Conservation (phyloP, 1,139 yeast genomes). For the Lodderomyces orthopsilosis region DNA sequence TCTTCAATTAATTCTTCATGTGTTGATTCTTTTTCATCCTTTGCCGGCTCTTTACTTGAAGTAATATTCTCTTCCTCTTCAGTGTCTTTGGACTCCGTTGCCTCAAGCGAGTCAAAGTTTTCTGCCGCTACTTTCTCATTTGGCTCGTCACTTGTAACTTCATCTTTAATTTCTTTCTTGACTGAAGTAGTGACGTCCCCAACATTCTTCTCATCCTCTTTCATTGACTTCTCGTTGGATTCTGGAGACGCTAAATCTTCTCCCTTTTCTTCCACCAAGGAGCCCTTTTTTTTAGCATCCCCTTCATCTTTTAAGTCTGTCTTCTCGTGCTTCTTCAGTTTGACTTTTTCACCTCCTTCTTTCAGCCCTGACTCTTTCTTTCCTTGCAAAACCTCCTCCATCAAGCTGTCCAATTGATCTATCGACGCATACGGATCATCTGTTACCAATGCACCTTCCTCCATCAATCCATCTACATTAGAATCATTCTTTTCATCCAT, state of each 20-base stretch:
- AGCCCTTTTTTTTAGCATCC: constrained; percentile 1
- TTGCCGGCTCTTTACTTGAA: constrained; percentile 5
- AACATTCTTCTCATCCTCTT: not conserved
- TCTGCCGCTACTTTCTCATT: no score
- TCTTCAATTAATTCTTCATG: constrained; percentile 11
- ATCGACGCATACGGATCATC: constrained; percentile 47
- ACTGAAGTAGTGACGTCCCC: not conserved
- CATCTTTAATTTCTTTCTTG: not conserved
- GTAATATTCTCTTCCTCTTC: constrained; percentile 1
- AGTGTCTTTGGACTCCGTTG: not conserved
- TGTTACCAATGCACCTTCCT: constrained; percentile 46
- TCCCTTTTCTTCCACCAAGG: constrained; percentile 1
- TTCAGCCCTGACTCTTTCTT: no score
- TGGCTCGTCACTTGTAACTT: no score
- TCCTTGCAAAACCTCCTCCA: constrained; percentile 36
- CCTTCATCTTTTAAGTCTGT: constrained; percentile 1
- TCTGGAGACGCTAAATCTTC: not conserved
- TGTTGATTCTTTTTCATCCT: not conserved
- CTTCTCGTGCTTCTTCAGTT: not conserved
- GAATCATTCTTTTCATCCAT: constrained; percentile 48
- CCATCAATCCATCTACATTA: constrained; percentile 35
- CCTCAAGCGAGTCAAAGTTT: not conserved
- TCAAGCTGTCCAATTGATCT: constrained; percentile 41
- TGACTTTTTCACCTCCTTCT: not conserved
- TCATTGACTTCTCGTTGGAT: not conserved